These are phyloP conservation scores for Backusella parvicylindrica DNA, from an alignment of 192 early-diverging fungal genomes.

Conservation along the genomic window DNA sequence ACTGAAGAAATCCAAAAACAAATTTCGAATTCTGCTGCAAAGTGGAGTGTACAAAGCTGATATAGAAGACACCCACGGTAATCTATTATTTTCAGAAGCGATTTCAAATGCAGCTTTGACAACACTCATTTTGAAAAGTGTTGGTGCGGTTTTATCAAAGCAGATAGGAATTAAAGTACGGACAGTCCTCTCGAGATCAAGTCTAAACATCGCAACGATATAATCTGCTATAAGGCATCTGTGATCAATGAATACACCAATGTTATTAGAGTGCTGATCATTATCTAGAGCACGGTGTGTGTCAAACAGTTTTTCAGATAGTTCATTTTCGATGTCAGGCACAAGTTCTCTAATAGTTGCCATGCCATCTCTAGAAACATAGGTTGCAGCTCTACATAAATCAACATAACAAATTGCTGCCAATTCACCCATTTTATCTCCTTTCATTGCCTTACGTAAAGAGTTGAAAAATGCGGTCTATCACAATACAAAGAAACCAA, in stretches of 20 bases:
- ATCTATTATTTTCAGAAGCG: slow-evolving; percentile 54
- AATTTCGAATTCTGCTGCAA: slow-evolving; percentile 50
- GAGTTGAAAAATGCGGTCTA: slow-evolving; percentile 51
- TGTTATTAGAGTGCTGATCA: slow-evolving; percentile 8
- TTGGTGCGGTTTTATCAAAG: slow-evolving; percentile 60
- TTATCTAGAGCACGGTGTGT: slow-evolving; percentile 29
- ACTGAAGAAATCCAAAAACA: slow-evolving; percentile 57
- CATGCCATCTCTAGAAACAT: slow-evolving; percentile 57
- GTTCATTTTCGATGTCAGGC: slow-evolving; percentile 67
- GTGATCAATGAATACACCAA: slow-evolving; percentile 63
- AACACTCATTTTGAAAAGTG: slow-evolving; percentile 74
- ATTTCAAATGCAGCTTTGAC: slow-evolving; percentile 67
- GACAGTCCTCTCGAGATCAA: slow-evolving; percentile 70
- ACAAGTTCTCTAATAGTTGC: slow-evolving; percentile 57
- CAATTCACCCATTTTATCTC: slow-evolving; percentile 56
- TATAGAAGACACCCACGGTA: slow-evolving; percentile 67
- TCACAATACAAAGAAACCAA: background rate
- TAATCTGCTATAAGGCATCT: slow-evolving; percentile 64
- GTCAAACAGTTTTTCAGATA: slow-evolving; percentile 70
- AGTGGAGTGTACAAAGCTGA: slow-evolving; percentile 51
- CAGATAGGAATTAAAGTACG: slow-evolving; percentile 65
- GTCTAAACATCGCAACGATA: slow-evolving; percentile 67
- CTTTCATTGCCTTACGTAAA: slow-evolving; percentile 49
- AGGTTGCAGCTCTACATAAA: slow-evolving; percentile 64
- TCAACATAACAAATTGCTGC: slow-evolving; percentile 71